Base-by-base conservation (phyloP, 805 yeast species). In the Ogataea haglerorum region DNA sequence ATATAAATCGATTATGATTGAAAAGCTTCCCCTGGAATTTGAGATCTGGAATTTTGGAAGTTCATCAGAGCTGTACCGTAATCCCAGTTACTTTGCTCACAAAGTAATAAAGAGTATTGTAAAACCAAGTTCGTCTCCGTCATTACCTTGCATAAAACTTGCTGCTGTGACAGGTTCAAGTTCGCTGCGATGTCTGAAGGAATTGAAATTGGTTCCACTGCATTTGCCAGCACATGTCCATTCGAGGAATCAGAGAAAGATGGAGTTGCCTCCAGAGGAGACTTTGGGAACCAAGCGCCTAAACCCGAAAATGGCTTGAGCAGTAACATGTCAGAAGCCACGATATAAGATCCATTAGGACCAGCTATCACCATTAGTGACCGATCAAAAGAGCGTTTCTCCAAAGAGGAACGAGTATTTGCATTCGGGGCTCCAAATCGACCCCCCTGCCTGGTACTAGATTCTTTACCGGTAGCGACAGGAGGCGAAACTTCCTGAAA, bases 41-140 rank as follows among this genome's bases (percentile, higher is more conserved):
- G 57, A 5, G 59, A 52, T 50, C 71, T 75, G 25, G 87, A 82
- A 50, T 75, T 79, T 50, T 78, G 75, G 64, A 91, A 91, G 41
- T 85, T 81, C 31, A 71, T 72, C 10, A 78, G 66, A 19, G 96
- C 90, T 38, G 68, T 72, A 19, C 76, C 79, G 51, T 78, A 81
- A 60, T 85, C 83, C 90, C 95, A 90, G 40, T 76, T 73, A 54
- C 95, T 87, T 61, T 89, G 96, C 58, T 88, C 89, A 42, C 89
- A 82, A 28, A 93, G 72, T 85, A 90, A 77, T 19, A 80, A 65
- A 0, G 91, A 85, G 60, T 80, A 90, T 53, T 85, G 85, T n/a
- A 85, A 69, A 50, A 76, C 89, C 51, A 90, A 68, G 35, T 80
- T 78, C 0, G 97, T 90, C 47, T 83, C 86, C 19, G 73, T 60